Evolutionary conservation across 2,329 filamentous ascomycete species (phyloP), one percentile per base, ranked within the genome.

Genomic region (Stenocarpella maydis): DNA sequence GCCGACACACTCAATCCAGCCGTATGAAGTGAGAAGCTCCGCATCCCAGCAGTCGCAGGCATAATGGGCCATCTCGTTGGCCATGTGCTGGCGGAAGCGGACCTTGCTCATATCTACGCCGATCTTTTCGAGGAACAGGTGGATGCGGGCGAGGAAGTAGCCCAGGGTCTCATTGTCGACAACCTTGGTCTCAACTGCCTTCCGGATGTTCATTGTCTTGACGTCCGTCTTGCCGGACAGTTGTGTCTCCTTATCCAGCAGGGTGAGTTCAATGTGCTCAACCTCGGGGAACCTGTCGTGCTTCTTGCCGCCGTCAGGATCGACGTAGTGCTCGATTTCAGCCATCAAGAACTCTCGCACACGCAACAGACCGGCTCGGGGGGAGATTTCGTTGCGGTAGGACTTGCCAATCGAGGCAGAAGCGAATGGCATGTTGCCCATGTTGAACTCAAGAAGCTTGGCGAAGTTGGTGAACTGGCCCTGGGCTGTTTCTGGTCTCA

Each of bases 261-360:
- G 88, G 67, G 91, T 88, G 69, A 99, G 87, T 83, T 97, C 91
- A 55, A 96, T 83, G 74, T 97, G 85, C 77, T 93, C 91, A 70
- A 99, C 91, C 76, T 97, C 93, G 54, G 89, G 82, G 82, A 99
- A 99, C 68, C 95, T 92, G 65, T 87, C 83, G 80, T 99, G 96
- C 83, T 96, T 97, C 89, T 99, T 99, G 82, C 94, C 94, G 78
- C 94, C 90, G 77, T 96, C 87, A 14, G 96, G 96, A 77, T 99
- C 96, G 74, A 99, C 96, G 78, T 93, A 99, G 81, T 99, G 96
- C 84, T 99, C 96, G 75, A 99, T 97, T 83, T 99, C 96, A 28
- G 95, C 96, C 96, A 99, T 98, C 76, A 98, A 83, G 83, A 99
- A 98, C 81, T 99, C 96, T 76, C 96, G 93, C 52, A 99, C 96